Conservation (phyloP, 2,329 filamentous ascomycete species). For the Colletotrichum tabaci region DNA sequence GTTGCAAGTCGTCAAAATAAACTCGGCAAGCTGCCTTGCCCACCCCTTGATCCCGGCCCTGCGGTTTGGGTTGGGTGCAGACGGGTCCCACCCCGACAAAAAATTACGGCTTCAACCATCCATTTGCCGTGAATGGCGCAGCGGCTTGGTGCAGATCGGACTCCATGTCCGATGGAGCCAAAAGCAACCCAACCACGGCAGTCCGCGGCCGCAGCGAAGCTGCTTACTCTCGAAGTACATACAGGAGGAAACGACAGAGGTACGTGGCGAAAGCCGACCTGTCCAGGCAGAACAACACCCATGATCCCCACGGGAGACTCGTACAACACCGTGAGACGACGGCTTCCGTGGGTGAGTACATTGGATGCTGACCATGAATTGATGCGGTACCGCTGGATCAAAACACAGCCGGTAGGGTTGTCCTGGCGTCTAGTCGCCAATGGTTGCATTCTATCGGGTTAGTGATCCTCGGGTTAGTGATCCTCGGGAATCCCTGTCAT, state of each 20-base stretch:
- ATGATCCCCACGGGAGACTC: neutral
- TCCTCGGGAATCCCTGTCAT: conserved; percentile 26
- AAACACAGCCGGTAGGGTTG: neutral
- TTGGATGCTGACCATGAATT: neutral
- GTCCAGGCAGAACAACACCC: neutral
- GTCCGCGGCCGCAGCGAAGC: neutral
- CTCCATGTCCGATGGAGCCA: conserved; percentile 26
- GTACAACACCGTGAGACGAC: neutral
- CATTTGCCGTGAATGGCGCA: conserved; percentile 20
- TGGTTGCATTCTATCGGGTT: conserved; percentile 16
- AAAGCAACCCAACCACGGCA: conserved; percentile 7
- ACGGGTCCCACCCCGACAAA: conserved; percentile 26
- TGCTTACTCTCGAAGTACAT: neutral
- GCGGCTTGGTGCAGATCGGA: conserved; percentile 43
- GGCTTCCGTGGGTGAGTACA: neutral
- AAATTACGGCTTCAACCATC: conserved; percentile 22
- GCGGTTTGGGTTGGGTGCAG: conserved; percentile 43
- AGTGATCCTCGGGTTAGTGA: conserved; percentile 12
- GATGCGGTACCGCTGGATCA: neutral
- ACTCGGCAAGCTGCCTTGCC: conserved; percentile 33
- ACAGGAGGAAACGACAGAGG: neutral
- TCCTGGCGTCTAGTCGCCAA: neutral
- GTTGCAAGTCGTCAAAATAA: conserved; percentile 43
- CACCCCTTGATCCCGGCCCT: conserved; percentile 41
- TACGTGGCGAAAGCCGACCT: neutral